phyloP scores from a whole-genome alignment of 2,329 filamentous ascomycete species.

The Didymella exigua region DNA sequence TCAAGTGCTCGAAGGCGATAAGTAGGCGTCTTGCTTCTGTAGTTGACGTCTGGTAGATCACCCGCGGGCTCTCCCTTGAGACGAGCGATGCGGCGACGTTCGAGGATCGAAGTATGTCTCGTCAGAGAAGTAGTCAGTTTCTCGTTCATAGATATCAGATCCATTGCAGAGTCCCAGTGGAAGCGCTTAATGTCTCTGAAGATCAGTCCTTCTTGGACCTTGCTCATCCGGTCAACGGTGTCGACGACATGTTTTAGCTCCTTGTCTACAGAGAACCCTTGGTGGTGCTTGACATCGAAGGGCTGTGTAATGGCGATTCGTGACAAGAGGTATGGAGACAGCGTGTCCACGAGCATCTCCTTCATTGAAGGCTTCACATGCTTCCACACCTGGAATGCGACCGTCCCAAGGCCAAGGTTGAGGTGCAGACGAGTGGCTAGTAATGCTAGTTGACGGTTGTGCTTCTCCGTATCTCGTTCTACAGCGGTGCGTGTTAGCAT shows the following conservation, averaged over 20 bases:
- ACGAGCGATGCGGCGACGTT: conserved; percentile 40
- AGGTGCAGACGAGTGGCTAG: conserved; percentile 42
- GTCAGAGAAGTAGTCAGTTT: conserved; percentile 38
- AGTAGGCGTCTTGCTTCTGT: conserved; percentile 24
- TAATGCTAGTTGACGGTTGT: conserved; percentile 36
- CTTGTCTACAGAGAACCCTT: conserved; percentile 36
- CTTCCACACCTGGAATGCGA: conserved; percentile 38
- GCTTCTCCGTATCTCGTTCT: conserved; percentile 30
- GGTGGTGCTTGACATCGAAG: conserved; percentile 36
- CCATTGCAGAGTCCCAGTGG: conserved; percentile 37
- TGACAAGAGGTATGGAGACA: conserved; percentile 39
- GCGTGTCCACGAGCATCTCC: conserved; percentile 43
- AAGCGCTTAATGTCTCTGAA: conserved; percentile 35
- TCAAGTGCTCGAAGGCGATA: background rate
- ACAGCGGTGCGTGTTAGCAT: conserved; percentile 35
- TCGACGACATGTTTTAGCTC: conserved; percentile 37
- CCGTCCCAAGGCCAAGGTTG: conserved; percentile 37
- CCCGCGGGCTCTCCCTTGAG: conserved; percentile 35
- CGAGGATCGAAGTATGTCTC: conserved; percentile 40
- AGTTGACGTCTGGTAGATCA: conserved; percentile 21
- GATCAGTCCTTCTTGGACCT: conserved; percentile 32
- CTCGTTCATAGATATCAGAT: conserved; percentile 30
- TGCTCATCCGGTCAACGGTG: conserved; percentile 39
- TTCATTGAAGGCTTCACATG: conserved; percentile 33
- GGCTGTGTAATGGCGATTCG: conserved; percentile 43